Percentiles rank a stretch among this genome's conserved stretches.
These are phyloP conservation scores for Metschnikowia lunata DNA, from an alignment of 805 yeast genomes.

Conservation along the genomic window DNA sequence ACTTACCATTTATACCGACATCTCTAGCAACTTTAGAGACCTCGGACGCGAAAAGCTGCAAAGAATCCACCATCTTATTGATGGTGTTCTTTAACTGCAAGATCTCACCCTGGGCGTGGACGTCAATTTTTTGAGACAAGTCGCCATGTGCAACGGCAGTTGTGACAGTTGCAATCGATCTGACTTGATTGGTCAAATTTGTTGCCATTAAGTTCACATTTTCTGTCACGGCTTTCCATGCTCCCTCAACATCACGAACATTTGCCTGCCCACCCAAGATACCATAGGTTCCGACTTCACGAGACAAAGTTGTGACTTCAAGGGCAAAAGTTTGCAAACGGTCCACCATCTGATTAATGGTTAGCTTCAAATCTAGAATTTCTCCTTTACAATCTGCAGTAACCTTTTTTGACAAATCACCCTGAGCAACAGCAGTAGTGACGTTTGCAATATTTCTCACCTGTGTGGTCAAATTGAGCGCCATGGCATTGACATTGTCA, in stretches of 20 bases:
- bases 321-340: slow-evolving; percentile 45
- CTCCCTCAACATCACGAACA: slow-evolving; percentile 49
- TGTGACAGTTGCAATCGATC: slow-evolving; percentile 85
- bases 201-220: slow-evolving; percentile 47
- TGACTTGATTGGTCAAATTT: slow-evolving; percentile 65
- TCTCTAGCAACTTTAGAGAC: slow-evolving; percentile 88
- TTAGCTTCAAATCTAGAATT: slow-evolving; percentile 41
- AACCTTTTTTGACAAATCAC: slow-evolving; percentile 75
- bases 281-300: slow-evolving; percentile 47
- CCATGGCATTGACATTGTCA: slow-evolving; percentile 89
- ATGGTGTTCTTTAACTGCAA: slow-evolving; percentile 80
- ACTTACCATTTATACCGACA: slow-evolving; percentile 89
- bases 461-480: slow-evolving; percentile 79
- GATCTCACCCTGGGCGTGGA: slow-evolving; percentile 88
- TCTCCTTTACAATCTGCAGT: slow-evolving; percentile 73
- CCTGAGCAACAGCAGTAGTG: slow-evolving; percentile 83
- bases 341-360: slow-evolving; percentile 50
- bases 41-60: slow-evolving; percentile 82
- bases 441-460: slow-evolving; percentile 85
- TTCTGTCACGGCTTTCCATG: slow-evolving; percentile 48
- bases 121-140: slow-evolving; percentile 77
- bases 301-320: slow-evolving; percentile 43
- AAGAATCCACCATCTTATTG: slow-evolving; percentile 89
- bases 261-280: slow-evolving; percentile 49
- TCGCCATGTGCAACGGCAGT: slow-evolving; percentile 92